Evolutionary conservation across 495 filamentous ascomycete genomes (phyloP).

Genomic region (Hypoxylon crocopeplum): DNA sequence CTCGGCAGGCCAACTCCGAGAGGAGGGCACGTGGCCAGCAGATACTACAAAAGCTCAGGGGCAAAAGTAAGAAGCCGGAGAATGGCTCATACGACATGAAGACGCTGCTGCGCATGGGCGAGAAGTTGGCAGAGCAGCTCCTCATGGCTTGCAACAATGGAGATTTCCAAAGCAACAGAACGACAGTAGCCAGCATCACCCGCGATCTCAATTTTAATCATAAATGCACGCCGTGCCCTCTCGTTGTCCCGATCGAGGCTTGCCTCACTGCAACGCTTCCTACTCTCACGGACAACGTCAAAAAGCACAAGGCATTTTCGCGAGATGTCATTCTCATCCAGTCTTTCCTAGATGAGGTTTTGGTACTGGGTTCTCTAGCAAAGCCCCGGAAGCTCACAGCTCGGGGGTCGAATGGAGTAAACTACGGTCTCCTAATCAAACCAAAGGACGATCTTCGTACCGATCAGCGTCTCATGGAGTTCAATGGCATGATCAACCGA

Average conservation of each 20-base stretch:
- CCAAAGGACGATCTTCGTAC: conserved; percentile 97
- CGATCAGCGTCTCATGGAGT: conserved; percentile 98
- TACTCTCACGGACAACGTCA: conserved; percentile 70
- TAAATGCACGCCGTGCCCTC: conserved; percentile 76
- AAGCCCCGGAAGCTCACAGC: conserved; percentile 91
- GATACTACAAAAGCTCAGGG: conserved; percentile 55
- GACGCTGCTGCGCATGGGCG: conserved; percentile 73
- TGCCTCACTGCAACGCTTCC: conserved; percentile 85
- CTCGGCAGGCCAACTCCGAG: conserved; percentile 51
- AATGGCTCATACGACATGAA: conserved; percentile 60
- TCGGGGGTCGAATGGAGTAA: conserved; percentile 83
- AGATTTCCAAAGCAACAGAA: conserved; percentile 69
- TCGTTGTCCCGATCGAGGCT: conserved; percentile 87
- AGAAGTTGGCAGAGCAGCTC: conserved; percentile 83
- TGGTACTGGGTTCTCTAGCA: conserved; percentile 89
- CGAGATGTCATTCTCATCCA: conserved; percentile 59
- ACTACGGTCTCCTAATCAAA: conserved; percentile 91
- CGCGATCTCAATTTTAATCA: conserved; percentile 83
- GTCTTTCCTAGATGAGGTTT: conserved; percentile 80
- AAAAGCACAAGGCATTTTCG: conserved; percentile 84
- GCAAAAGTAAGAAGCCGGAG: conserved; percentile 44
- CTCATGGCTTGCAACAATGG: conserved; percentile 80
- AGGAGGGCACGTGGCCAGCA: conserved; percentile 59
- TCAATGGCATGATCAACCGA: conserved; percentile 96
- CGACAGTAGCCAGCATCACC: conserved; percentile 69